phyloP scores from a whole-genome alignment of 768 basidiomycete genomes.

The Fistulinella prunicolor region DNA sequence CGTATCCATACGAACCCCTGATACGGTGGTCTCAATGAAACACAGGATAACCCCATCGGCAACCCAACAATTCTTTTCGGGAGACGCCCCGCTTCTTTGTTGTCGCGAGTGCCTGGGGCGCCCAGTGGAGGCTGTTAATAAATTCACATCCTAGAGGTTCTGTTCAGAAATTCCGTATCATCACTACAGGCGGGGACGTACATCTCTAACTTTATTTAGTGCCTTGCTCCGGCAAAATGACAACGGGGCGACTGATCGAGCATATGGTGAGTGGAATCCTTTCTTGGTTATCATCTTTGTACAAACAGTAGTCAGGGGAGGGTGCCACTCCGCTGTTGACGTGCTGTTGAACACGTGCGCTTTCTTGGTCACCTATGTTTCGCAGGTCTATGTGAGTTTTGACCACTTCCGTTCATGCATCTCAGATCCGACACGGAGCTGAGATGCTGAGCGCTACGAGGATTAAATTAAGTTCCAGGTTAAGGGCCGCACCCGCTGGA shows the following conservation, averaged over 20 bases:
- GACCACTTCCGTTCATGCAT: not conserved
- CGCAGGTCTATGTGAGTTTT: not conserved
- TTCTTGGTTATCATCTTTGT: not conserved
- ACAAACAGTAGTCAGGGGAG: not conserved
- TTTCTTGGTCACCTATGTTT: no score
- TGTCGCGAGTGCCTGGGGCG: not conserved
- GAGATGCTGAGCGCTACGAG: not conserved
- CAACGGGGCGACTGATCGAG: not conserved
- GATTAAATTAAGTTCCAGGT: not conserved
- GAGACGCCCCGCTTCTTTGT: not conserved
- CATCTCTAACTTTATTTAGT: constrained; percentile 10
- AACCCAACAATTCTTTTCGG: not conserved
- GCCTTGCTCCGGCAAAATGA: not conserved
- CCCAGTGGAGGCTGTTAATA: no score
- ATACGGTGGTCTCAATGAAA: no score
- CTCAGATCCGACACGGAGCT: not conserved
- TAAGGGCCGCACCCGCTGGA: not conserved
- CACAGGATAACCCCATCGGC: not conserved
- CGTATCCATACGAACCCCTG: not conserved
- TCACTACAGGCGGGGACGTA: not conserved
- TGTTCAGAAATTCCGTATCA: no score
- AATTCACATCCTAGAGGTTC: no score
- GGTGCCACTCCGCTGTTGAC: no score
- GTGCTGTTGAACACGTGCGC: not conserved
- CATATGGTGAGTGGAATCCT: not conserved